Base-by-base conservation (phyloP, 208 protist genomes). In the Leishmania tarentolae region DNA sequence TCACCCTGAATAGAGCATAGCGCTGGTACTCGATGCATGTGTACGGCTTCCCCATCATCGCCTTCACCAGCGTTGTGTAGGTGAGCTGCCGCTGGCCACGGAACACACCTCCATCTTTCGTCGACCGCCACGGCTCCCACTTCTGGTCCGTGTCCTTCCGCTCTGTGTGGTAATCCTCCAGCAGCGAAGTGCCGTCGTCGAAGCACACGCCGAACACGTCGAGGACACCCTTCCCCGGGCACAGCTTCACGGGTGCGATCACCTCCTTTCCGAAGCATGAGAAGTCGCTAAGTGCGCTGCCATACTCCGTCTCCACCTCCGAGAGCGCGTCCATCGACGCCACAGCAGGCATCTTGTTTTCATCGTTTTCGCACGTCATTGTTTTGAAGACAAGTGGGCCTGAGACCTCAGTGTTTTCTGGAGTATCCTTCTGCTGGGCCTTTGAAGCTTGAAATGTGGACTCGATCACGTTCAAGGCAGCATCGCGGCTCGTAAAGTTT, bases 201-300 rank as follows among this genome's bases (percentile, higher is more conserved):
- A 94, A 92, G 80, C 85, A 90, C 37, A 85, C 35, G 42, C 83
- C 86, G 57, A 92, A 94, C 78, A 94, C 88, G 76, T 94, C 91
- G 71, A 92, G 47, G 2, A 94, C 82, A 19, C 78, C 80, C 53
- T 87, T 87, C 1, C 88, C 88, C 1, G 75, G 71, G 3, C 87
- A 88, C 74, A 94, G 68, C 76, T 80, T 76, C 74, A 92, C 78
- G 24, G 89, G 86, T 42, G 88, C 78, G 1, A 93, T 88, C 44
- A 92, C 75, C 76, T 93, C 85, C 59, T 87, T 93, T 40, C 76
- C 81, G 63, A 95, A 92, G 77, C 83, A 88, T n/a, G 84, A 73
- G 68, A 75, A 75, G 71, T 87, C 79, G 79, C 90, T 93, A 11
- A 95, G 74, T 21, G 84, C 87, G 2, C 76, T 90, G 59, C 92